Base-by-base conservation (phyloP, 495 filamentous ascomycete species). In the Penicillium cinerascens region DNA sequence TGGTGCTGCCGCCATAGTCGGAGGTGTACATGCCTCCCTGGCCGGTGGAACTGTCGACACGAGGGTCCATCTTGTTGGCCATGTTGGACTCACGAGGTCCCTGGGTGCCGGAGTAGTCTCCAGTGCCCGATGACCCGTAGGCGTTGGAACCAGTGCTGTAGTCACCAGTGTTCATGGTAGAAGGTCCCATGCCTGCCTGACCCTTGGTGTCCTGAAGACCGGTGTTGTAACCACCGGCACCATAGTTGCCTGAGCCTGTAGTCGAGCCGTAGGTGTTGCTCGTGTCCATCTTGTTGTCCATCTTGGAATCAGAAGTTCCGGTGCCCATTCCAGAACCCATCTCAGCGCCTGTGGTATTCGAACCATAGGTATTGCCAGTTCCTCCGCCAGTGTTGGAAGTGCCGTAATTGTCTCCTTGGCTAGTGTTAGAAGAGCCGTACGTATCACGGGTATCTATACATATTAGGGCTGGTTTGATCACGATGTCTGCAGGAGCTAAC, bases 201-300 rank as follows among this genome's bases (percentile, higher is more conserved):
- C 26, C 26, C 26, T 29, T 29, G 7, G 7, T 29, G n/a, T n/a
- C n/a, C n/a, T n/a, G n/a, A n/a, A n/a, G n/a, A n/a, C n/a, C n/a
- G 26, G 26, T 8, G 26, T 29, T 10, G 11, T 29, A 29, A 10
- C 26, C 26, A 29, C 26, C 5, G 7, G n/a, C n/a, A n/a, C 36
- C 36, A 6, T 4, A 38, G 15, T n/a, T 38, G 36, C 36, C 16
- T 15, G 36, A 8, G 6, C 36, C 36, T 6, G 10, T 38, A 15
- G 36, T 38, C 7, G 26, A 29, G 25, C 25, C 25, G 2, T 49
- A 53, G 25, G 71, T 71, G 9, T 55, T n/a, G n/a, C n/a, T n/a
- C n/a, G n/a, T 74, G 49, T 82, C 80, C 9, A 69, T 26, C 42
- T 73, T 68, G 58, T 78, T 79, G 44, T 44, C 52, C 26, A 55